Percentiles rank a stretch among this genome's conserved stretches.
phyloP scores from a whole-genome alignment of 1,284 basidiomycete genomes.

The Stygiomarasmius scandens region DNA sequence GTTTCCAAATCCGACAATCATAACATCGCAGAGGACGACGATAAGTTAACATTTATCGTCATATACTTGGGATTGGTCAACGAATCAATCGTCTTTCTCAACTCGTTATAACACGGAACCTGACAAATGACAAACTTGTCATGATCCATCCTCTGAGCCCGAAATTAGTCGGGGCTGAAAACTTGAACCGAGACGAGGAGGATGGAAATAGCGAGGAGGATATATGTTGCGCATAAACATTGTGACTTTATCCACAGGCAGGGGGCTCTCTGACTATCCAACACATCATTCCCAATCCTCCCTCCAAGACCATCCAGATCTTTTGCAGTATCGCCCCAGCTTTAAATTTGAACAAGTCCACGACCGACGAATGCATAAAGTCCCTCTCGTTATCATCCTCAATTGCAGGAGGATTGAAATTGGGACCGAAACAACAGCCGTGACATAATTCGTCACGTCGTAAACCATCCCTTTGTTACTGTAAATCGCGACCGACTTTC shows the following conservation, averaged over 20 bases:
- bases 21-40: conserved; percentile 96
- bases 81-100: conserved; percentile 92
- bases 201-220: conserved; percentile 87
- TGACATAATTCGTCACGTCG: conserved; percentile 85
- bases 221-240: conserved; percentile 91
- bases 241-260: conserved; percentile 91
- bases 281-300: conserved; percentile 64
- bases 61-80: conserved; percentile 92
- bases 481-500: conserved; percentile 78
- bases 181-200: conserved; percentile 99
- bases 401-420: conserved; percentile 55
- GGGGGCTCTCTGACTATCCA: conserved; percentile 78
- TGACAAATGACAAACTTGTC: conserved; percentile 99
- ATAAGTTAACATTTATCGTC: conserved; percentile 98
- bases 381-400: conserved; percentile 64
- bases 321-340: conserved; percentile 89
- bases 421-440: conserved; percentile 59
- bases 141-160: conserved; percentile 83
- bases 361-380: conserved; percentile 80
- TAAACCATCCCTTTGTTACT: conserved; percentile 86
- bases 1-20: conserved; percentile 96
- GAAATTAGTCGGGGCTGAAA: conserved; percentile 93
- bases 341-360: conserved; percentile 83
- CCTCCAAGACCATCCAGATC: conserved; percentile 61
- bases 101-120: conserved; percentile 95